phyloP scores from a whole-genome alignment of 371 early-diverging fungal species.

The Nematocida parisii region DNA sequence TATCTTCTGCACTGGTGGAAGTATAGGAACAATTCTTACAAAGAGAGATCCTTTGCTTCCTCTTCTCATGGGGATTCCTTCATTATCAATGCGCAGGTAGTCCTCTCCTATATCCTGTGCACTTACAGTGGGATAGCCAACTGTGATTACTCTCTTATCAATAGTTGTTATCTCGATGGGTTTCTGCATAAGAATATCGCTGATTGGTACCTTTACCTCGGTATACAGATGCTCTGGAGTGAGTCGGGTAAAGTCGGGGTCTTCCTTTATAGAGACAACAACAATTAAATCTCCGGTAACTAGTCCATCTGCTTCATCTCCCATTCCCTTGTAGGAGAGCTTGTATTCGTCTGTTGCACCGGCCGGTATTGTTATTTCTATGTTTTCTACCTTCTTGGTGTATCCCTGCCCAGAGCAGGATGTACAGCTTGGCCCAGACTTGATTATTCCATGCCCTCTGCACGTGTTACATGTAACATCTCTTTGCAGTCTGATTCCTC shows the following conservation, averaged over 20 bases:
- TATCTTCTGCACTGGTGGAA: not conserved
- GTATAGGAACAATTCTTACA: conserved; percentile 31
- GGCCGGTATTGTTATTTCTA: conserved; percentile 61
- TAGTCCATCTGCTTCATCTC: conserved; percentile 60
- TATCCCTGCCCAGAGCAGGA: conserved; percentile 64
- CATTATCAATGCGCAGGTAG: conserved; percentile 6
- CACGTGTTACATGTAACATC: conserved; percentile 63
- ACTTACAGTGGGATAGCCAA: conserved; percentile 13
- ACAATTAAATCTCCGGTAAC: conserved; percentile 66
- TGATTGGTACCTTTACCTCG: conserved; percentile 22
- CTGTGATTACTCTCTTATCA: conserved; percentile 2
- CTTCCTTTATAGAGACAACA: conserved; percentile 53
- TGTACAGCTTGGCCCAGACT: conserved; percentile 62
- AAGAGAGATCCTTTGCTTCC: conserved; percentile 27
- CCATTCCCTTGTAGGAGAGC: conserved; percentile 57
- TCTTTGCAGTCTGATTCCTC: conserved; percentile 53
- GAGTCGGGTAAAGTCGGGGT: conserved; percentile 54
- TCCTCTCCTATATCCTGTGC: conserved; percentile 38
- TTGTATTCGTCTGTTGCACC: conserved; percentile 59
- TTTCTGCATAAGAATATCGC: conserved; percentile 7
- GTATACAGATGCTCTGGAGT: conserved; percentile 19
- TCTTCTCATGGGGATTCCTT: conserved; percentile 16
- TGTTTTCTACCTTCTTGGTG: conserved; percentile 20
- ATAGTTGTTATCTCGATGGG: conserved; percentile 1
- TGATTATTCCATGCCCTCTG: conserved; percentile 51